Base-by-base conservation (phyloP, 208 protist species). In the Crithidia brevicula region DNA sequence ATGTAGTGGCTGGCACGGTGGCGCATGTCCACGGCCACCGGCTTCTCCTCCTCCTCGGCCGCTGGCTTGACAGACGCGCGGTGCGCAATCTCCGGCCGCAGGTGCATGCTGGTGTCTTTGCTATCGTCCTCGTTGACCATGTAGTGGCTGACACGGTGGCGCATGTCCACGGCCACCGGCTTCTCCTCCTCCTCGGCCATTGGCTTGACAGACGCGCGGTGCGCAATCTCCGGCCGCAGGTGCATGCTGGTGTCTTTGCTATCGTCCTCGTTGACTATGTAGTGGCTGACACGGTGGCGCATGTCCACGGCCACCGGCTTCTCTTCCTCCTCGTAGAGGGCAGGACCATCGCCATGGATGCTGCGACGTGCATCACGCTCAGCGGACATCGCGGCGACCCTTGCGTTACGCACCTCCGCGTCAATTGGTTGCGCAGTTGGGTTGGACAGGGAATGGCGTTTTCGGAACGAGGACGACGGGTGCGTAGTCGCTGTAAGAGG, bases 251-350 rank as follows among this genome's bases (percentile, higher is more conserved):
- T 30, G 15, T 51, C 47, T 18, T n/a, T 31, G 30, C 22, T 11
- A 28, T 58, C 58, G 15, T 38, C 33, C 16, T 72, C 57, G 46
- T 65, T 38, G 16, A 42, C 28, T 7, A 57, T 30, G 36, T 58
- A 33, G 33, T 36, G 51, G 42, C 50, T 54, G 22, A 36, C 16
- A 18, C 58, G 51, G 38, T 42, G 42, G 36, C 11, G 49, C 18
- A 13, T 25, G 36, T 67, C 51, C 18, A 28, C 59, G 31, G 27
- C 28, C 16, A 34, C 42, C 23, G 38, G 20, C 40, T 34, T 22
- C 16, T 52, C 58, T 7, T 73, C 30, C 36, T 43, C 27, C n/a
- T 40, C 22, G n/a, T 59, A 43, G 22, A 53, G 22, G 8, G 25
- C 45, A 28, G 23, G 22, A 16, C 25, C 38, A 9, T 22, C 50